A percentile compares a stretch with the other conserved stretches of the same genome.
These are phyloP conservation scores for Pythium insidiosum DNA, from an alignment of 352 stramenopile genomes.

Conservation along the genomic window DNA sequence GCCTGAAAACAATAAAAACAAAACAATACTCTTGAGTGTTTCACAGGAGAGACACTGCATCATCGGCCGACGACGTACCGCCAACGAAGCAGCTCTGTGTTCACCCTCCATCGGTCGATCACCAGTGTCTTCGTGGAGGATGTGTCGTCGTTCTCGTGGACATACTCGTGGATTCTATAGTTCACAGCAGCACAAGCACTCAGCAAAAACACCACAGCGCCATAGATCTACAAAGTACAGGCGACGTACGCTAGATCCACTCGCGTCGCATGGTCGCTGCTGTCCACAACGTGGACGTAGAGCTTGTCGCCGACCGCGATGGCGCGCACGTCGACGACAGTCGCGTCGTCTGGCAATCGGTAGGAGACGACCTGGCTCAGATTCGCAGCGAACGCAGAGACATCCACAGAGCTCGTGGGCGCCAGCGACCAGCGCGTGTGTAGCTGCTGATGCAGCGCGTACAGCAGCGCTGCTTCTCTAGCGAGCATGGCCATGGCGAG, in stretches of 20 bases:
- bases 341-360: neutral
- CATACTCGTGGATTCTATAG: constrained; percentile 12
- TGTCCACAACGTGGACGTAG: constrained; percentile 20
- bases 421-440: no score
- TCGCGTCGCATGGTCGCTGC: neutral
- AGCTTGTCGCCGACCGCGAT: constrained; percentile 15
- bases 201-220: no score
- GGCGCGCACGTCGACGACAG: constrained; percentile 12
- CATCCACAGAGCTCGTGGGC: no score
- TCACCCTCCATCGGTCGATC: constrained; percentile 12
- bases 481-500: no score
- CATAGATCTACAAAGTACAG: neutral
- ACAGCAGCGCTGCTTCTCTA: no score
- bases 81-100: constrained; percentile 12
- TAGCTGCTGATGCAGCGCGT: no score
- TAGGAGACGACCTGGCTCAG: no score
- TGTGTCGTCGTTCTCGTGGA: neutral
- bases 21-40: neutral
- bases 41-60: neutral
- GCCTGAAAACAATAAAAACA: neutral
- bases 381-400: no score
- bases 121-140: constrained; percentile 4
- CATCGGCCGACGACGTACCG: constrained; percentile 1
- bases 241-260: constrained; percentile 10
- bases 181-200: no score